Percentiles rank a stretch among this genome's conserved stretches.
These are phyloP conservation scores for Fusarium decemcellulare DNA, from an alignment of 2,329 filamentous ascomycete species.

Conservation along the genomic window DNA sequence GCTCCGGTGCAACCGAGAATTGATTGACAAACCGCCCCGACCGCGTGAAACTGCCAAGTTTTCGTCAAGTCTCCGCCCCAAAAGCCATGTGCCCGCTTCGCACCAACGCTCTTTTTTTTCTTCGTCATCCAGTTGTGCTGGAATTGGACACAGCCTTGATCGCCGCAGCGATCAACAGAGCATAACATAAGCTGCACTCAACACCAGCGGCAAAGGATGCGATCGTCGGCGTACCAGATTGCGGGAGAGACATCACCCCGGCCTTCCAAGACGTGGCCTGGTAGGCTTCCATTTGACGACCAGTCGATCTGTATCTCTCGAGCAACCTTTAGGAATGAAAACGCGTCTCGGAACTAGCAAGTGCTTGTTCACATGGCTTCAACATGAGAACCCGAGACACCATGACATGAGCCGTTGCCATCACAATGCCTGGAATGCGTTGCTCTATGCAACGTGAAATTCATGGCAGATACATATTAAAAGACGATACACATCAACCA, in stretches of 20 bases:
- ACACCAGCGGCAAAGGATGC: constrained; percentile 24
- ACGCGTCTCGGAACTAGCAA: constrained; percentile 28
- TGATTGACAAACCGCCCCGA: constrained; percentile 14
- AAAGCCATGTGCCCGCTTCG: constrained; percentile 9
- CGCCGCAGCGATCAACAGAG: constrained; percentile 12
- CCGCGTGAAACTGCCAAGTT: constrained; percentile 10
- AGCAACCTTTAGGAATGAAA: constrained; percentile 35
- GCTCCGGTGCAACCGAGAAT: constrained; percentile 25
- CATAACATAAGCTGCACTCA: constrained; percentile 6
- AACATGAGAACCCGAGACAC: constrained; percentile 37
- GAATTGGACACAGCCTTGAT: constrained; percentile 19
- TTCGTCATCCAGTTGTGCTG: constrained; percentile 22
- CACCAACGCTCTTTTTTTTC: constrained; percentile 6
- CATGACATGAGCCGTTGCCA: constrained; percentile 37
- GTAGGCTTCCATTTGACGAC: neutral
- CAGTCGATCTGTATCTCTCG: neutral
- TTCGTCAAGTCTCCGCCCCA: constrained; percentile 31
- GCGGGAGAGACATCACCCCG: neutral
- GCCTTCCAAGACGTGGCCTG: neutral
- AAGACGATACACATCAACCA: constrained; percentile 3
- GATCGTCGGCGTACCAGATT: constrained; percentile 8
- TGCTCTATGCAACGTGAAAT: constrained; percentile 47
- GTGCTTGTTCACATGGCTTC: constrained; percentile 27
- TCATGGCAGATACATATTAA: constrained; percentile 38
- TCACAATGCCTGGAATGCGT: constrained; percentile 51